Conservation (phyloP, 2,329 filamentous ascomycete species). For the Alternaria consortialis region DNA sequence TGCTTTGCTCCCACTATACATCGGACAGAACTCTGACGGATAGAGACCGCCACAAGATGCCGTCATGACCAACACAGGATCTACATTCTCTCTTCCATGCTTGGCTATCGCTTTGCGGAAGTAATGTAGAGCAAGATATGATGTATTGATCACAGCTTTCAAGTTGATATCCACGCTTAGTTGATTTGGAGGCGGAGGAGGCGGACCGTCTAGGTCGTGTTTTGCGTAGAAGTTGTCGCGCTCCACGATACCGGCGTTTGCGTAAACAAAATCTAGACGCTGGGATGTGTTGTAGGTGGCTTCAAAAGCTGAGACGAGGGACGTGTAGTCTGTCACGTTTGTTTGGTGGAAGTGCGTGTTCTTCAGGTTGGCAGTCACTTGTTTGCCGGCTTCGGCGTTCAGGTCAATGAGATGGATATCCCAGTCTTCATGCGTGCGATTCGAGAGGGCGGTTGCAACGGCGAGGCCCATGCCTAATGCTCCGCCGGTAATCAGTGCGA, state of each 20-base stretch:
- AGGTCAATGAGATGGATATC: conserved; percentile 55
- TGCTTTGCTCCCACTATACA: conserved; percentile 43
- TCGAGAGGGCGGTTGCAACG: conserved; percentile 52
- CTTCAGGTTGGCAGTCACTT: conserved; percentile 33
- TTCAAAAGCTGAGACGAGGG: conserved; percentile 50
- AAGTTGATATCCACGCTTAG: conserved; percentile 51
- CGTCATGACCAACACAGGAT: conserved; percentile 49
- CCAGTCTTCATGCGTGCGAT: conserved; percentile 46
- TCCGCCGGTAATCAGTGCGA: conserved; percentile 79
- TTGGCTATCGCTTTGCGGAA: conserved; percentile 40
- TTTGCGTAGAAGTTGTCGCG: conserved; percentile 53
- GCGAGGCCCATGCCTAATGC: conserved; percentile 65
- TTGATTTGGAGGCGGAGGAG: conserved; percentile 43
- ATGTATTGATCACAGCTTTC: conserved; percentile 51
- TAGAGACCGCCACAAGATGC: conserved; percentile 52
- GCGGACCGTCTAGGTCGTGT: conserved; percentile 36
- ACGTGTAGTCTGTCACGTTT: conserved; percentile 51
- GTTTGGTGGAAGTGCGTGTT: conserved; percentile 52
- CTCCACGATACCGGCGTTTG: conserved; percentile 59
- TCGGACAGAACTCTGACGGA: conserved; percentile 45
- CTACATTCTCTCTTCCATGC: conserved; percentile 27
- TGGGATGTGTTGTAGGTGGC: conserved; percentile 46
- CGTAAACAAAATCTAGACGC: conserved; percentile 60
- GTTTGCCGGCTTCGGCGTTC: conserved; percentile 47
- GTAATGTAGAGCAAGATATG: conserved; percentile 56